Evolutionary conservation across 768 basidiomycete species (phyloP), one percentile per base, ranked within the genome.

Genomic region (Leccinellum luteum): DNA sequence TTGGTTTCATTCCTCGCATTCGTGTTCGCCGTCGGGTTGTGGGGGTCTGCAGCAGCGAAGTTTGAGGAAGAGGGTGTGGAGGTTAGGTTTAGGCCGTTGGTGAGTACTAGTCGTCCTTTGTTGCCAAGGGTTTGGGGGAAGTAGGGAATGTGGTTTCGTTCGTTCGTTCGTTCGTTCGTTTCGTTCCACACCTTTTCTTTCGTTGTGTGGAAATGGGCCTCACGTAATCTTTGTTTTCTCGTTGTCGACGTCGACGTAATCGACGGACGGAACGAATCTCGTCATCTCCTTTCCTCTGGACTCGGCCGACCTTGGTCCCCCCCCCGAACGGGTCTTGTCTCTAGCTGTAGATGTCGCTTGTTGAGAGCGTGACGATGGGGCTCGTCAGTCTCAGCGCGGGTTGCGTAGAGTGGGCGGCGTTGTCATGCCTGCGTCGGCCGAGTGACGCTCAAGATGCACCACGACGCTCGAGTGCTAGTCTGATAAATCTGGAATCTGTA

Each of bases 21-120:
- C 31, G n/a, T 55, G 6, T 54, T 32, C 17, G 54, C 49, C 6
- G 25, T 19, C 9, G 54, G 49, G 31, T 25, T 54, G 9, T 54
- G 54, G 50, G 54, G 49, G 4, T 52, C 48, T 13, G 49, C 6
- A 5, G 54, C 13, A 5, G 19, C 54, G n/a, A 32, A 12, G 25
- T 53, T 54, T 19, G 14, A 30, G 4, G 30, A 21, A 17, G 52
- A 23, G 7, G 48, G 52, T 0, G 4, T 25, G 5, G 12, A 6
- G 14, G 54, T 54, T 23, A 54, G 28, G 31, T 52, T 54, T 27
- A 32, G 54, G 19, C 54, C 54, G 4, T 54, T 32, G 54, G 54
- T 54, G 54, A 52, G 54, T 54, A 4, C 48, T 15, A 25, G n/a
- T 34, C n/a, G n/a, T 50, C n/a, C 0, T 31, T 17, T 30, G 30